Evolutionary conservation across 164 flowering plant species (phyloP).

Genomic region (Amborella trichopoda): DNA sequence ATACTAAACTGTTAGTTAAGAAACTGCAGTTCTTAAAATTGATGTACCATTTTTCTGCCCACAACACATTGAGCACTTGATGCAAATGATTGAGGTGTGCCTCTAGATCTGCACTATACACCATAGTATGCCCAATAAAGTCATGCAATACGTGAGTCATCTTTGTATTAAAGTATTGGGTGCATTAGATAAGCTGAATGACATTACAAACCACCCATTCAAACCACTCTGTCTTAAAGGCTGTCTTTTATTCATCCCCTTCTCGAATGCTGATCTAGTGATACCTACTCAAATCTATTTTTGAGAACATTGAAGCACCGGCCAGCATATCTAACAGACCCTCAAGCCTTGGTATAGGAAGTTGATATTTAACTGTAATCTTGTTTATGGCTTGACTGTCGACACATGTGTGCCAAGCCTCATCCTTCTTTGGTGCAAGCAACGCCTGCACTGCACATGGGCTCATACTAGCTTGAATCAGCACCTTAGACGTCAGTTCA

Average conservation of each 20-base stretch:
- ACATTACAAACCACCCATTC: neutral
- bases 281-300: neutral
- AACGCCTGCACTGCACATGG: neutral
- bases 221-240: neutral
- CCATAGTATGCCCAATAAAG: neutral
- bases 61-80: neutral
- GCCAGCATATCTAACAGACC: neutral
- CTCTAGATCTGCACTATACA: neutral
- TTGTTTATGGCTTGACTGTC: neutral
- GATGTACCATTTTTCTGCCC: neutral
- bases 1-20: neutral
- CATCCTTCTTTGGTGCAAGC: neutral
- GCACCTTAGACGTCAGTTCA: neutral
- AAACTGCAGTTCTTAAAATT: neutral
- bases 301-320: neutral
- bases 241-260: neutral
- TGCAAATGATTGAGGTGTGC: neutral
- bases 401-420: neutral
- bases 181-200: neutral
- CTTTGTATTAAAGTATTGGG: neutral
- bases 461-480: neutral
- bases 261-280: neutral
- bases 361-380: neutral
- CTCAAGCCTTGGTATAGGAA: neutral
- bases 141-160: neutral